Evolutionary conservation across 164 flowering plant genomes (phyloP).

Genomic region (Buxus sempervirens): DNA sequence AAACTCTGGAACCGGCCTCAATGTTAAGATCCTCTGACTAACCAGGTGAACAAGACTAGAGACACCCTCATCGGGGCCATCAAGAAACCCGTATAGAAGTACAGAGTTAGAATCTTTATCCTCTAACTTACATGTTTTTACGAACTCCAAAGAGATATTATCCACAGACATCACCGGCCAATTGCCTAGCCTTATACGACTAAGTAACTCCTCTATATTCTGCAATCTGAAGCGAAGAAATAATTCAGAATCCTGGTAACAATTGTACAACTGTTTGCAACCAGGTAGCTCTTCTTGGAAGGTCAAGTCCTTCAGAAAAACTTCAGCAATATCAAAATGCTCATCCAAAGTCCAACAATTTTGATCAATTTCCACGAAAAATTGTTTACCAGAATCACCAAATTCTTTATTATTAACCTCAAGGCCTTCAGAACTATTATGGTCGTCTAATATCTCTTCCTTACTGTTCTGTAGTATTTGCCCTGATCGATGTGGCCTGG

Average conservation of each 20-base stretch:
- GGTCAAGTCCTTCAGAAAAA: constrained; percentile 46
- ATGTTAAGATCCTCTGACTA: constrained; percentile 47
- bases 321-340: constrained; percentile 72
- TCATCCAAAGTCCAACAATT: constrained; percentile 34
- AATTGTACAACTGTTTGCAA: constrained; percentile 22
- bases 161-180: constrained; percentile 60
- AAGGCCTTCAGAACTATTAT: not conserved
- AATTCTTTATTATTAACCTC: constrained; percentile 2
- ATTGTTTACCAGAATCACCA: constrained; percentile 17
- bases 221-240: constrained; percentile 50
- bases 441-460: constrained; percentile 16
- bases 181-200: constrained; percentile 65
- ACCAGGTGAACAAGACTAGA: constrained; percentile 76
- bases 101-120: constrained; percentile 23
- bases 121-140: constrained; percentile 19
- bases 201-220: constrained; percentile 31
- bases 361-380: constrained; percentile 49
- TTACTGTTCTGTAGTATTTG: constrained; percentile 21
- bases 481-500: constrained; percentile 52
- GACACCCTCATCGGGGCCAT: constrained; percentile 80
- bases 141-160: constrained; percentile 48
- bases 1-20: constrained; percentile 55
- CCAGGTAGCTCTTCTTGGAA: constrained; percentile 34
- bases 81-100: constrained; percentile 60
- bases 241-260: constrained; percentile 23